These are phyloP conservation scores for Plasmodium cynomolgi DNA, from an alignment of 169 alveolate species.

Conservation along the genomic window DNA sequence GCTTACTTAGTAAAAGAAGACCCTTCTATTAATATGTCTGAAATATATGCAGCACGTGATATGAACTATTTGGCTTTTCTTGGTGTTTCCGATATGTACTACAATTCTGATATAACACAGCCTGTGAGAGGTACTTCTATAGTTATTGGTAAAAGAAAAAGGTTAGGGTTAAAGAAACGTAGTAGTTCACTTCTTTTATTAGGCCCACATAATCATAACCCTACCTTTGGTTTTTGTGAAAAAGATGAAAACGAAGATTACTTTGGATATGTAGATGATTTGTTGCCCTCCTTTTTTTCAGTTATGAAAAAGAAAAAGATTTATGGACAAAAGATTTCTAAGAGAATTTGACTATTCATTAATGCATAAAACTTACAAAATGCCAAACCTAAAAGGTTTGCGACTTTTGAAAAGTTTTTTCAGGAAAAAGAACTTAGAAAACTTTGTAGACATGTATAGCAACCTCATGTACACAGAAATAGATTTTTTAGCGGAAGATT, in stretches of 20 bases:
- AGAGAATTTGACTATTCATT: conserved; percentile 13
- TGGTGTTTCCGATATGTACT: conserved; percentile 19
- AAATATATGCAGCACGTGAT: conserved; percentile 17
- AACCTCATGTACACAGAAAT: conserved; percentile 26
- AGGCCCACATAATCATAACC: not conserved
- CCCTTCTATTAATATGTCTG: not conserved
- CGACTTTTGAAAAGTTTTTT: conserved; percentile 53
- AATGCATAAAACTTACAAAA: conserved; percentile 15
- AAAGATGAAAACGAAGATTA: conserved; percentile 8
- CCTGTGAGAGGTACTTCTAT: conserved; percentile 2
- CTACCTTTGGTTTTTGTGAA: not conserved
- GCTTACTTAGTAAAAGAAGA: not conserved
- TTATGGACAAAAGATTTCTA: conserved; percentile 17
- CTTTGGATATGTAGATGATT: conserved; percentile 42
- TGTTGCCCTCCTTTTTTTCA: conserved; percentile 40
- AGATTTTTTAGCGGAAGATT: conserved; percentile 30
- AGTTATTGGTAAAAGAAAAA: not conserved
- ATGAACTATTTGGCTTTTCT: conserved; percentile 14
- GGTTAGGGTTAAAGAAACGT: conserved; percentile 49
- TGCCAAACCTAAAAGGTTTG: conserved; percentile 31
- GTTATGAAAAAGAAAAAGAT: conserved; percentile 45
- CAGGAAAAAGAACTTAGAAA: conserved; percentile 29
- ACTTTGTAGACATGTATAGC: conserved; percentile 47
- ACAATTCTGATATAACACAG: conserved; percentile 37
- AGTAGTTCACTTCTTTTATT: conserved; percentile 16